Evolutionary conservation across 257 asterid genomes (phyloP), one percentile per base, ranked within the genome.

Genomic region (Salvia miltiorrhiza): DNA sequence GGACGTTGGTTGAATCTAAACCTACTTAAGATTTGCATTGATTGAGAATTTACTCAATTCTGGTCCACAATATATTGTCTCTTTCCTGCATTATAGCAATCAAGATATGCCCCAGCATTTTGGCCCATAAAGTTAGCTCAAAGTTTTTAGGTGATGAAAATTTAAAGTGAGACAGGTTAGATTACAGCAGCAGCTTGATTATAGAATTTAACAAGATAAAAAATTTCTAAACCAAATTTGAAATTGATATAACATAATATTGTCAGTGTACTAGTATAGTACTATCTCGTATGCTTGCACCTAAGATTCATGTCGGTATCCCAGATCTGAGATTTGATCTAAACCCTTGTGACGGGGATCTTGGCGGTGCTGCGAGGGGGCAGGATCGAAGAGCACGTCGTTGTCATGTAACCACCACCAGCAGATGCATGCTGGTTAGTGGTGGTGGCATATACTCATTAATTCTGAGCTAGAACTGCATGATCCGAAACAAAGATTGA

Each of bases 1-100:
- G 37, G 70, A 48, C 40, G 73, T 69, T 49, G 70, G 53, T 57
- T 73, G 77, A 58, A 73, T 58, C n/a, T 69, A 62, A 68, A 53
- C 20, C 64, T 45, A 57, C 66, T 61, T 39, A 20, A 64, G 30
- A 73, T 13, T 61, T 32, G 74, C 58, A 73, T 78, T 69, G 14
- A 63, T 57, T 73, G 47, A 47, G 23, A 62, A 78, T 78, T 57
- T 40, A 32, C 35, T 48, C 39, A 32, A 11, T 1, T 68, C 12
- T 41, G 83, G 79, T 58, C 79, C 81, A 72, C 78, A 63, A 63
- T 33, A 55, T 62, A 49, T 49, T 49, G 70, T 63, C 78, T 63
- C 78, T 67, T 71, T 66, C 71, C n/a, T 72, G 74, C 77, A 70
- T 78, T 70, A 56, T 67, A 54, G 70, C 70, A 54, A 55, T 55